phyloP scores from a whole-genome alignment of 495 filamentous ascomycete species.

The Glarea lozoyensis region DNA sequence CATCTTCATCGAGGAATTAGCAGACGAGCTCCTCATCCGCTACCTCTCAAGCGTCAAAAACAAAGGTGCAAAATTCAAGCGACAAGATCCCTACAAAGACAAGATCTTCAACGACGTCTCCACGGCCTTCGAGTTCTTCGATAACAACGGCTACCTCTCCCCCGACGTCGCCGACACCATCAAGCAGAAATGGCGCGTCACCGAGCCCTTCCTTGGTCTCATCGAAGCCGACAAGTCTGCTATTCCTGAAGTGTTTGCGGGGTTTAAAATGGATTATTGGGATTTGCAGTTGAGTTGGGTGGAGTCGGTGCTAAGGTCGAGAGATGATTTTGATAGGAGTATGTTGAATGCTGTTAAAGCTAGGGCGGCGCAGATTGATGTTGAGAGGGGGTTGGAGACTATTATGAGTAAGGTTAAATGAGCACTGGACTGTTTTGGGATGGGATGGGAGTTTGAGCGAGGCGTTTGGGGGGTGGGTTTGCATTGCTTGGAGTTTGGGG shows the following conservation, averaged over 20 bases:
- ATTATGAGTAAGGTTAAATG: slow-evolving; percentile 85
- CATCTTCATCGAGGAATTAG: slow-evolving; percentile 82
- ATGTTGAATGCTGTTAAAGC: slow-evolving; percentile 85
- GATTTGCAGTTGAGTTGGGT: slow-evolving; percentile 94
- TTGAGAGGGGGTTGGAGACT: slow-evolving; percentile 71
- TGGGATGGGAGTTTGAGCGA: slow-evolving; percentile 6
- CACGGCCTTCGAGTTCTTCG: slow-evolving; percentile 74
- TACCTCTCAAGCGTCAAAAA: slow-evolving; percentile 87
- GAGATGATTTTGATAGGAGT: slow-evolving; percentile 89
- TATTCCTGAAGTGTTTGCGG: slow-evolving; percentile 68
- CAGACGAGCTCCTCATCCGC: slow-evolving; percentile 75
- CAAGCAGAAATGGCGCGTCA: slow-evolving; percentile 86
- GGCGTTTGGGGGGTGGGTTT: slow-evolving; percentile 9
- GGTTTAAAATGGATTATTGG: slow-evolving; percentile 83
- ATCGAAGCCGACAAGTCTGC: slow-evolving; percentile 65
- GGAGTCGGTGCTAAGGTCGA: slow-evolving; percentile 75
- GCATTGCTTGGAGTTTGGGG: background rate
- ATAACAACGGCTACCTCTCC: slow-evolving; percentile 38
- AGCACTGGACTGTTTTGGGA: background rate
- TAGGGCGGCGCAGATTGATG: slow-evolving; percentile 72
- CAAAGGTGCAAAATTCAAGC: slow-evolving; percentile 81
- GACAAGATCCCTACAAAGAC: slow-evolving; percentile 71
- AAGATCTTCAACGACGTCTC: slow-evolving; percentile 86
- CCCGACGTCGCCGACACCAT: slow-evolving; percentile 45
- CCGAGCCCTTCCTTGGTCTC: slow-evolving; percentile 69